These are phyloP conservation scores for Cryptococcus depauperatus DNA, from an alignment of 1,284 basidiomycete species.

Conservation along the genomic window DNA sequence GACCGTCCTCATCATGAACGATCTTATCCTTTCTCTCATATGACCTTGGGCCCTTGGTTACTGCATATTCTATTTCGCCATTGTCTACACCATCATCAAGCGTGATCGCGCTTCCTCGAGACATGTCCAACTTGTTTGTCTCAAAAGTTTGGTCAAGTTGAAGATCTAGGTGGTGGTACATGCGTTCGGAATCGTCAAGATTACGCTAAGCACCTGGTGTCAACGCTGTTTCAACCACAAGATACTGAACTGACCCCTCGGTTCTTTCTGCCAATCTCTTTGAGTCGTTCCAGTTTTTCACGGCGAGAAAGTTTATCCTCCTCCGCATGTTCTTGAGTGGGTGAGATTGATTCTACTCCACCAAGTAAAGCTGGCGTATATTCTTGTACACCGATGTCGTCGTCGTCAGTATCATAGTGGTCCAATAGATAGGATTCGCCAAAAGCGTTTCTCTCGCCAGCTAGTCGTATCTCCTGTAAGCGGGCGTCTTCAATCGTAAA, in stretches of 20 bases:
- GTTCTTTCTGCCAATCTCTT: conserved; percentile 19
- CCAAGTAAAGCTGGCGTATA: neutral
- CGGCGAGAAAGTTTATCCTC: conserved; percentile 1
- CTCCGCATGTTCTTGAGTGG: conserved; percentile 2
- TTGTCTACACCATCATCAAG: too few relatives aligned
- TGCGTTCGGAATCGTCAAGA: too few relatives aligned
- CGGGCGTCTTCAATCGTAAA: neutral
- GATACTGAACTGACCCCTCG: conserved; percentile 14
- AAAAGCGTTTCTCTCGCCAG: conserved; percentile 31
- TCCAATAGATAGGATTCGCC: conserved; percentile 20
- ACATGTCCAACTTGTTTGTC: too few relatives aligned
- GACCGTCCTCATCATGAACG: too few relatives aligned
- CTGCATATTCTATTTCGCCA: too few relatives aligned
- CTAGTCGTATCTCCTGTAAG: conserved; percentile 3
- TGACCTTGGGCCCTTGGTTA: too few relatives aligned
- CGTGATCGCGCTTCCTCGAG: too few relatives aligned
- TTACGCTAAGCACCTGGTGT: neutral
- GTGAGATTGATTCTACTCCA: neutral
- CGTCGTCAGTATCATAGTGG: conserved; percentile 29
- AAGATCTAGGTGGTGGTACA: too few relatives aligned
- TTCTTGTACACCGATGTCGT: conserved; percentile 23
- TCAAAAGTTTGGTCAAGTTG: too few relatives aligned
- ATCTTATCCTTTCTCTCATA: too few relatives aligned
- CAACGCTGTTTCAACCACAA: too few relatives aligned
- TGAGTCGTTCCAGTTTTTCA: conserved; percentile 15